Evolutionary conservation across 1,284 basidiomycete genomes (phyloP), one percentile per base, ranked within the genome.

Genomic region (Rhizoctonia solani): DNA sequence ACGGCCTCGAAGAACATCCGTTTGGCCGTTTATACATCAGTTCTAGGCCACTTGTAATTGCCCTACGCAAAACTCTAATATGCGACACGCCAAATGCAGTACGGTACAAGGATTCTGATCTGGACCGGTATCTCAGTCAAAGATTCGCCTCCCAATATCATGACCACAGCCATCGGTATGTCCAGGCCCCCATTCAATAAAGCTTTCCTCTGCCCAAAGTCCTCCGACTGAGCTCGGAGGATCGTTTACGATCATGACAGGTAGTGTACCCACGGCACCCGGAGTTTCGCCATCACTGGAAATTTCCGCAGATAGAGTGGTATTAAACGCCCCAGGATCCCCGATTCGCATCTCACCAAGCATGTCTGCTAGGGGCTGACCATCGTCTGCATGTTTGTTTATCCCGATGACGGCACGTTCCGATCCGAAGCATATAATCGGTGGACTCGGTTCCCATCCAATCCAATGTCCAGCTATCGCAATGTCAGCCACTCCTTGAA

Each of bases 391-490:
- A 37, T 16, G 5, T 46, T 23, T 41, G 9, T 34, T 41, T 21
- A 5, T 41, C 6, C 34, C 54, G 54, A 25, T 16, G 4, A 25
- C 54, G 39, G 32, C 32, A 13, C 56, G 56, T 30, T 59, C 56
- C 29, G 56, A 9, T 3, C 56, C 56, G 29, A 59, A 59, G 30
- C 56, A 59, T 44, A 59, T 42, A 42, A 59, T 59, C 42, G 56
- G 56, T 30, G 23, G 23, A 29, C 21, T 37, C 42, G 56, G 56
- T 19, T 59, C 42, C 56, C 56, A 59, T 4, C 56, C 56, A 42
- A 59, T 59, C 56, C 56, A 59, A 59, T 59, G 56, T 47, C 56
- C 56, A 23, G 44, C 44, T 3, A 59, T n/a, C 42, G 56, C 42
- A 25, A 59, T 42, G 30, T 59, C 56, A 16, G 56, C 56, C 56